A percentile compares a stretch with the other conserved stretches of the same genome.
phyloP scores from a whole-genome alignment of 1,284 basidiomycete species.

The Ustilago loliicola region DNA sequence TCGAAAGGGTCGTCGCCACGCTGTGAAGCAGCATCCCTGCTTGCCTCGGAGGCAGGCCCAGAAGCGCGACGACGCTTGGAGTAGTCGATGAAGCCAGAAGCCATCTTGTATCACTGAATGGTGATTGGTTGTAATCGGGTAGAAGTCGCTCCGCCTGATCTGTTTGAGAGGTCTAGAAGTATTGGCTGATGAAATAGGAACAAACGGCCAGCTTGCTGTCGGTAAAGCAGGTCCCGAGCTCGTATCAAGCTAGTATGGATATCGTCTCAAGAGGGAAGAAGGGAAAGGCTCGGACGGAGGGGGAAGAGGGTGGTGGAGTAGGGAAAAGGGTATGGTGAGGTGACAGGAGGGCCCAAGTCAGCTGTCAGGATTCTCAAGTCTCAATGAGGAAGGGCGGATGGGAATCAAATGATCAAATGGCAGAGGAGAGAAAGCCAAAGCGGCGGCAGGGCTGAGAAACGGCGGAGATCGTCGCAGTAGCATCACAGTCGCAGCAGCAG shows the following conservation, averaged over 20 bases:
- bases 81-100: slow-evolving; percentile 57
- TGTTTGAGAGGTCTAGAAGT: too few species aligned
- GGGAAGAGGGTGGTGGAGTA: not conserved
- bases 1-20: slow-evolving; percentile 22
- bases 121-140: not conserved
- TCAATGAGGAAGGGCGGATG: not conserved
- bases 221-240: slow-evolving; percentile 31
- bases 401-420: not conserved
- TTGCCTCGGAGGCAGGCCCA: slow-evolving; percentile 34
- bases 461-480: not conserved
- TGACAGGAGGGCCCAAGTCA: not conserved
- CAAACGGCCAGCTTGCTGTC: too few species aligned
- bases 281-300: not conserved
- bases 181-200: too few species aligned
- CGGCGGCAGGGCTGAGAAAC: not conserved
- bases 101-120: slow-evolving; percentile 13
- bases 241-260: not conserved
- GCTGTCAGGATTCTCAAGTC: not conserved
- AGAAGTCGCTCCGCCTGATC: too few species aligned
- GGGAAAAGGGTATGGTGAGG: not conserved
- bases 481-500: too few species aligned
- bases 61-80: slow-evolving; percentile 36
- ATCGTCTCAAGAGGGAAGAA: not conserved
- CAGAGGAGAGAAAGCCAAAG: not conserved
- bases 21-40: slow-evolving; percentile 19